Base-by-base conservation (phyloP, 495 filamentous ascomycete species). In the Neurospora sp. region DNA sequence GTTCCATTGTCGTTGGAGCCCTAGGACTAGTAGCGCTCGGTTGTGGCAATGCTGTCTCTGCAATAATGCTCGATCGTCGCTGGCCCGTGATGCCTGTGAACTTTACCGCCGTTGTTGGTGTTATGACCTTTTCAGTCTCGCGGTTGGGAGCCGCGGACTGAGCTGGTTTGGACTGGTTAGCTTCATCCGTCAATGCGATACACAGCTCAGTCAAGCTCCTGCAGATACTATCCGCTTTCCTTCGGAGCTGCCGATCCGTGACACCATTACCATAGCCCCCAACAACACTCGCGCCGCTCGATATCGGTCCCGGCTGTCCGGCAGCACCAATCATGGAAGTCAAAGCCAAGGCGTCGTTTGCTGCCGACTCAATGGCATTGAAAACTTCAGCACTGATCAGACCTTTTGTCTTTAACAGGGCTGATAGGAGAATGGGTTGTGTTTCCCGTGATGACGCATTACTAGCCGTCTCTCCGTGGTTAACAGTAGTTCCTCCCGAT, bases 201-300 rank as follows among this genome's bases (percentile, higher is more conserved):
- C 93, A 97, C 31, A 99, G 85, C 78, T 99, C 96, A 2, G 96
- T 98, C 72, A 99, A 82, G 76, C 92, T 94, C 69, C 96, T 89
- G 82, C 96, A 98, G 80, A 98, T 88, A 77, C 91, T 94, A 79
- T 98, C 96, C 38, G 92, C 93, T 79, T 97, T 98, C 72, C 95
- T 89, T 45, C 93, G 89, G 38, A 97, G 86, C 76, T 94, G 92
- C 69, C 95, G 87, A 77, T 98, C 93, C 11, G 91, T 87, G n/a
- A 90, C 82, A 66, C 54, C 54, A 54, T 88, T 80, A 24, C 81
- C 86, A 37, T 87, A 88, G 71, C 85, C 86, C 17, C 88, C 89
- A 71, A 66, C 54, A 42, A 89, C 89, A 39, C 91, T 92, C 17
- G 87, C 85, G 31, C 83, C 83, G 71, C 87, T 89, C 42, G 88